Evolutionary conservation across 495 filamentous ascomycete genomes (phyloP), one percentile per base, ranked within the genome.

Genomic region (Talaromyces liani): DNA sequence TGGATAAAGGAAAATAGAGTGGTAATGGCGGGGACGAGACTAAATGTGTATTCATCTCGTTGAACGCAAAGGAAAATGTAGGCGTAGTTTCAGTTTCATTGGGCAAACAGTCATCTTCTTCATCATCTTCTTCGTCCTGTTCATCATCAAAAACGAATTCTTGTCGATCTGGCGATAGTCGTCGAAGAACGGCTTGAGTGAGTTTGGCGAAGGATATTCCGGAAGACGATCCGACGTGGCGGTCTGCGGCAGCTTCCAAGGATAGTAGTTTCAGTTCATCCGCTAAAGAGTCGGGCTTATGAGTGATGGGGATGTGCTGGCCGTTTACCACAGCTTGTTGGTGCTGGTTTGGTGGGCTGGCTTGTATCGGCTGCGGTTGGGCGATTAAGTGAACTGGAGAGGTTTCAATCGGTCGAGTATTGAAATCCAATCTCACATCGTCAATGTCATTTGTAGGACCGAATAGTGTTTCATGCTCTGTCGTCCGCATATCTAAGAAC

Each of bases 121-220:
- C 63, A 22, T 69, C 66, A 1, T 63, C 63, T 20, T 49, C 45
- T 8, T 49, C 45, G 6, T 49, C 45, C 20, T 56, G 41, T 10
- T 67, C 65, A 22, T 65, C 66, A 18, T 71, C 71, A 56, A 78
- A 78, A 9, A 77, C 66, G 45, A 78, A 78, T 12, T 69, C 74
- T 20, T 79, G 75, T 62, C 75, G 74, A 53, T 76, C 72, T 9
- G 80, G 79, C 7, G 80, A 79, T 22, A 84, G 66, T n/a, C 74
- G 75, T 8, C 70, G 67, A 0, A 82, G 71, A 10, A 84, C 70
- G 0, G 69, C 65, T 24, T 77, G 72, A 2, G 73, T 77, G n/a
- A 78, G 68, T 39, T 72, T 72, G 8, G 74, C 75, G 24, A 78
- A 74, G 3, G 72, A 73, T 8, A 77, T 45, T 0, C 76, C 76